Percentiles rank a stretch among this genome's conserved stretches.
Evolutionary conservation across 306 rosid genomes (phyloP).

Genomic region (Abrus pulchellus): DNA sequence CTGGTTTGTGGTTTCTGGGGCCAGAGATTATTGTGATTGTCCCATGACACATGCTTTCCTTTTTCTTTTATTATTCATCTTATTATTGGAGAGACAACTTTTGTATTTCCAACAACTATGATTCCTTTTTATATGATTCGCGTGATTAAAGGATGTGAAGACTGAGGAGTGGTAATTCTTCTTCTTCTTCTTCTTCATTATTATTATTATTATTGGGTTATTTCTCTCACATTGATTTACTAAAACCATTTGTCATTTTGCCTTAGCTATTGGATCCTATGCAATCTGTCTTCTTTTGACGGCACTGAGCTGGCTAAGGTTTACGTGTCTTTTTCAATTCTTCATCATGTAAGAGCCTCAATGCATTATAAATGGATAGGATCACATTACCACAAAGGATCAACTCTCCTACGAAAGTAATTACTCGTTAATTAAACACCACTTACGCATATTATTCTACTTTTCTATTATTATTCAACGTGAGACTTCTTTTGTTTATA

Average conservation of each 20-base stretch:
- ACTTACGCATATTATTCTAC: no score
- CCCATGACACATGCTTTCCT: not conserved
- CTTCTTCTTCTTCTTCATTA: not conserved
- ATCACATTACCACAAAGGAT: no score
- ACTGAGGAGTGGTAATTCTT: not conserved
- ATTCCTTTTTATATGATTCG: conserved; percentile 47
- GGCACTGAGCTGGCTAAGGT: not conserved
- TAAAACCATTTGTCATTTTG: conserved; percentile 47
- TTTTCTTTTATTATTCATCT: not conserved
- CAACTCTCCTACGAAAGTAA: no score
- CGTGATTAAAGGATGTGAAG: conserved; percentile 56
- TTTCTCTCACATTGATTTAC: conserved; percentile 16
- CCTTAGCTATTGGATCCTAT: conserved; percentile 43
- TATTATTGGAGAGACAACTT: conserved; percentile 49
- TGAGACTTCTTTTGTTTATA: no score
- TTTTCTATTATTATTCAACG: no score
- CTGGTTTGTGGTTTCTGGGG: not conserved
- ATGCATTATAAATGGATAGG: no score
- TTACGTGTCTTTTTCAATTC: not conserved
- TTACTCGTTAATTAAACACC: no score
- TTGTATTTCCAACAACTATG: conserved; percentile 57
- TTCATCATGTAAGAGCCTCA: no score
- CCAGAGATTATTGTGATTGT: conserved; percentile 34
- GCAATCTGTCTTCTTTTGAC: conserved; percentile 34
- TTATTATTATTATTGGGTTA: not conserved